Evolutionary conservation across 257 asterid species (phyloP).

Genomic region (Gentiana dahurica): DNA sequence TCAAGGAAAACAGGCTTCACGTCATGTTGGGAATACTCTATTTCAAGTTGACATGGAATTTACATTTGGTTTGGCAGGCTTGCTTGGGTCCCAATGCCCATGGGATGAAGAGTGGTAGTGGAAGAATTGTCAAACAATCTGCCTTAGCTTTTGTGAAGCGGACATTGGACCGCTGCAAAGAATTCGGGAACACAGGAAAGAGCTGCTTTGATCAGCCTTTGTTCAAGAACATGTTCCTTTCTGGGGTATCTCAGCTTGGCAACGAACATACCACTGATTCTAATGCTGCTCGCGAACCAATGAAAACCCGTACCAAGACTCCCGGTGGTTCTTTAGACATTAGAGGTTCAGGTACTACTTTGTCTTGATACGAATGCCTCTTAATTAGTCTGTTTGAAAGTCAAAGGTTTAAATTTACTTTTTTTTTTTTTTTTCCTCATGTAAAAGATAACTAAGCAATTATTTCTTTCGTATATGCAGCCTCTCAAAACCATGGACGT

Average conservation of each 20-base stretch:
- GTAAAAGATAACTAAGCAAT: no score
- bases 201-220: slow-evolving; percentile 72
- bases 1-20: no score
- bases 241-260: slow-evolving; percentile 46
- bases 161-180: slow-evolving; percentile 56
- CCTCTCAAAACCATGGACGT: slow-evolving; percentile 55
- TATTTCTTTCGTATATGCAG: slow-evolving; percentile 23
- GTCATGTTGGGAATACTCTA: no score
- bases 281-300: slow-evolving; percentile 18
- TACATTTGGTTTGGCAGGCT: slow-evolving; percentile 31
- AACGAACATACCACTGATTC: slow-evolving; percentile 39
- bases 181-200: slow-evolving; percentile 57
- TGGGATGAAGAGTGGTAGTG: slow-evolving; percentile 77
- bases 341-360: slow-evolving; percentile 56
- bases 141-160: slow-evolving; percentile 75
- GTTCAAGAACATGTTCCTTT: slow-evolving; percentile 54
- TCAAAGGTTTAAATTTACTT: no score
- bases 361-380: background rate
- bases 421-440: no score
- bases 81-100: slow-evolving; percentile 71
- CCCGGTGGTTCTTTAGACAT: slow-evolving; percentile 37
- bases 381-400: no score
- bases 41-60: background rate
- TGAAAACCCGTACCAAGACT: no score
- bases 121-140: slow-evolving; percentile 82